Evolutionary conservation across 306 rosid species (phyloP).

Genomic region (Astragalus membranaceus): DNA sequence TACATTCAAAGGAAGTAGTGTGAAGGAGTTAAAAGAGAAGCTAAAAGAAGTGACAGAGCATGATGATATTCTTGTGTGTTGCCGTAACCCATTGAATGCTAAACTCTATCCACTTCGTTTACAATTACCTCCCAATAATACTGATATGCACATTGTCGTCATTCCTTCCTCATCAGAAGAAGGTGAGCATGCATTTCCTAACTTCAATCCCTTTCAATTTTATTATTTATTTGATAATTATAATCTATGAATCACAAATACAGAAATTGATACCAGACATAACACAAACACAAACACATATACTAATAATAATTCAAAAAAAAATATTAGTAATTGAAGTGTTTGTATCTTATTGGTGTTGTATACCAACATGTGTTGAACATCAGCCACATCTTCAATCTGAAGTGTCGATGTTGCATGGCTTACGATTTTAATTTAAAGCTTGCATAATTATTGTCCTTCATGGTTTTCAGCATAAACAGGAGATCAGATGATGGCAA

Average conservation of each 20-base stretch:
- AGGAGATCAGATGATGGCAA: not conserved
- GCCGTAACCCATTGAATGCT: constrained; percentile 59
- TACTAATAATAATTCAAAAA: too few species aligned
- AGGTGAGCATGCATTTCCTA: constrained; percentile 9
- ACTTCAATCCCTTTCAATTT: too few species aligned
- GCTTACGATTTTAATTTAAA: not conserved
- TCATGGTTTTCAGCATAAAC: not conserved
- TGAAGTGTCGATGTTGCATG: too few species aligned
- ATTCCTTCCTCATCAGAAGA: constrained; percentile 35
- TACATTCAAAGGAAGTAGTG: constrained; percentile 50
- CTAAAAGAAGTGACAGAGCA: constrained; percentile 40
- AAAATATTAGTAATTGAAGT: too few species aligned
- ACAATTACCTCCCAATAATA: constrained; percentile 82
- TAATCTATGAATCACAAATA: too few species aligned
- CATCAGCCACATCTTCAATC: too few species aligned
- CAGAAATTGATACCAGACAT: too few species aligned
- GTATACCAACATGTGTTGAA: too few species aligned
- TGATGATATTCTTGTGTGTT: constrained; percentile 48
- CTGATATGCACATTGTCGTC: constrained; percentile 53
- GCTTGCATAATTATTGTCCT: not conserved
- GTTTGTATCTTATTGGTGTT: too few species aligned
- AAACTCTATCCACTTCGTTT: constrained; percentile 63
- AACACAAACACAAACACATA: too few species aligned
- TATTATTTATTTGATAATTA: too few species aligned
- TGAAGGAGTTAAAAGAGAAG: constrained; percentile 45